Conservation (phyloP, 164 flowering plant genomes). For the Vitis vinifera region ASM3070453v1 NC_081822.1:29309501-29310000, state of each 20-base stretch:
- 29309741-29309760: conserved; percentile 1
- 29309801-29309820: conserved; percentile 14
- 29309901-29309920: conserved; percentile 1
- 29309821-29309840: conserved; percentile 1
- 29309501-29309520: conserved; percentile 46
- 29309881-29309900: conserved; percentile 3
- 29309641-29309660: conserved; percentile 54
- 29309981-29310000: neutral
- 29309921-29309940: neutral
- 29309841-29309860: conserved; percentile 17
- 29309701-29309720: neutral
- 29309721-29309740: neutral
- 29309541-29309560: conserved; percentile 73
- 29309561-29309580: conserved; percentile 74
- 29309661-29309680: conserved; percentile 52
- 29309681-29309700: conserved; percentile 15
- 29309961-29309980: neutral
- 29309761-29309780: conserved; percentile 9
- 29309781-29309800: conserved; percentile 3
- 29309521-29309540: conserved; percentile 41
- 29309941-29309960: neutral
- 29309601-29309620: conserved; percentile 54
- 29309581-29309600: conserved; percentile 62
- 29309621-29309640: conserved; percentile 78
- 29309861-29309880: conserved; percentile 7